Conservation (phyloP, 106 monocot species). For the Acanthochlamys bracteata region DNA sequence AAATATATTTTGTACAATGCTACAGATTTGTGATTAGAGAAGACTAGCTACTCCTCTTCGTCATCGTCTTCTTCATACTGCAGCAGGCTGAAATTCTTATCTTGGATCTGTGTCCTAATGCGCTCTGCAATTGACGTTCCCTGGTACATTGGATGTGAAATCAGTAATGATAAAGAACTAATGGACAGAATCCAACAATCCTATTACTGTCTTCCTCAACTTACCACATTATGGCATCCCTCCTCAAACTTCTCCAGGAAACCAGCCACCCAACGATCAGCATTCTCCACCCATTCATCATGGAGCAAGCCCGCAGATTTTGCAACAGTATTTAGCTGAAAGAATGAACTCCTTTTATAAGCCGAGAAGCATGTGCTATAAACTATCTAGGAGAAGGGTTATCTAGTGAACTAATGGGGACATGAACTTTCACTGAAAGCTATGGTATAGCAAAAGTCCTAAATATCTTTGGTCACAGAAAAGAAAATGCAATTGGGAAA, state of each 20-base stretch:
- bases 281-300: conserved; percentile 94
- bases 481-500: too few species aligned
- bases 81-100: conserved; percentile 43
- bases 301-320: conserved; percentile 59
- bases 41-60: not conserved
- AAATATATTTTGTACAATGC: too few species aligned
- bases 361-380: not conserved
- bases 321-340: conserved; percentile 50
- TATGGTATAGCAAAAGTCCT: not conserved
- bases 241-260: conserved; percentile 91
- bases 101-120: conserved; percentile 48
- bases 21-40: too few species aligned
- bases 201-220: not conserved
- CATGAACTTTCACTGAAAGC: not conserved
- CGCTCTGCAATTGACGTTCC: conserved; percentile 56
- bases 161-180: not conserved
- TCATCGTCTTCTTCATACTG: conserved; percentile 45
- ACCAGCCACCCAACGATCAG: conserved; percentile 93
- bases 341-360: not conserved
- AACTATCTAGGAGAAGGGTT: not conserved
- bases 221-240: conserved; percentile 76
- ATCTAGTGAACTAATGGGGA: not conserved
- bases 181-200: not conserved
- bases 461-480: too few species aligned
- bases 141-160: conserved; percentile 7